A percentile compares a stretch with the other conserved stretches of the same genome.
These are phyloP conservation scores for Trichoderma hamatum DNA, from an alignment of 2,329 filamentous ascomycete species.

Conservation along the genomic window DNA sequence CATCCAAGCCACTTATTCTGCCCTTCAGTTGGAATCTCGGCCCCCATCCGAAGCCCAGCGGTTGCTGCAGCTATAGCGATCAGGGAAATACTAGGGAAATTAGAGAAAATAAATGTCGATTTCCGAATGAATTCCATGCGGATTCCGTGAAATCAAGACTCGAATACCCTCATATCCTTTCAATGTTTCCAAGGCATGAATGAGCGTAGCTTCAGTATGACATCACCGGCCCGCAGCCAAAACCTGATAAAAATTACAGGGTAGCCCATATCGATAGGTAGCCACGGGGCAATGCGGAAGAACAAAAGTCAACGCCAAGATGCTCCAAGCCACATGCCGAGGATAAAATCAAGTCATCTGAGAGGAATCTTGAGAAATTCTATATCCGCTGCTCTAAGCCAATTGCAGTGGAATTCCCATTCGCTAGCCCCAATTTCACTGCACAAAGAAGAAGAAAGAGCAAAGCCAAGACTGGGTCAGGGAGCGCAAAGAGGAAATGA, in stretches of 20 bases:
- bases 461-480: neutral
- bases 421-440: neutral
- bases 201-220: constrained; percentile 12
- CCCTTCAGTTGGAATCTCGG: neutral
- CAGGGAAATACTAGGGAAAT: neutral
- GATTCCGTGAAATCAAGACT: neutral
- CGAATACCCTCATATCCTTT: neutral
- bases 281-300: neutral
- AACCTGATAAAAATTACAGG: neutral
- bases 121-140: neutral
- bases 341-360: neutral
- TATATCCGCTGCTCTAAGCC: neutral
- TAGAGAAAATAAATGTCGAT: neutral
- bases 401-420: neutral
- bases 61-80: neutral
- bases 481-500: neutral
- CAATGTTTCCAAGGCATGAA: neutral
- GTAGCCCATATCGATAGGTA: neutral
- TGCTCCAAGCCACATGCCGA: neutral
- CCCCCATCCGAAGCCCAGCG: constrained; percentile 3
- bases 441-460: neutral
- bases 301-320: neutral
- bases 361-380: neutral
- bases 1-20: neutral
- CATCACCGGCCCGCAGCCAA: constrained; percentile 1